These are phyloP conservation scores for Schizophyllum commune DNA, from an alignment of 1,284 basidiomycete genomes.

Conservation along the genomic window DNA sequence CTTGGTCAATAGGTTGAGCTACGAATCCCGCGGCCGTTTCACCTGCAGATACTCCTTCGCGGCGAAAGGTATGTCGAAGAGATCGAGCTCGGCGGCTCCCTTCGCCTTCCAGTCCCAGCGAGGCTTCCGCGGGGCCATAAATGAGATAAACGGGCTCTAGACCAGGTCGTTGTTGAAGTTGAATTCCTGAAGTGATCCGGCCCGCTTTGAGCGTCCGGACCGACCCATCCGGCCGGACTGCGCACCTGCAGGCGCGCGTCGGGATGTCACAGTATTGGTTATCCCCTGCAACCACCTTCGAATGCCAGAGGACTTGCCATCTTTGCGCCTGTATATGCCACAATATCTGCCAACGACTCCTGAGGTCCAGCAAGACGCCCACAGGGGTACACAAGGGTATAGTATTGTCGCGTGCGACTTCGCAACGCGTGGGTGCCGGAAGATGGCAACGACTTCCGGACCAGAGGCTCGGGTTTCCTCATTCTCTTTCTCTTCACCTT, in stretches of 20 bases:
- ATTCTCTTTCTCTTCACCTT: constrained; percentile 17
- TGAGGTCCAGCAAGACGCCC: neutral
- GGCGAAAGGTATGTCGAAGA: constrained; percentile 4
- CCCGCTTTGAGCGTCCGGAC: too few species aligned
- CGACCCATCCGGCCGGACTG: too few species aligned
- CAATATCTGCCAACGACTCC: too few species aligned
- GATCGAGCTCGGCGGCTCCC: neutral
- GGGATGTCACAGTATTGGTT: too few species aligned
- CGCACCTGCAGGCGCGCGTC: too few species aligned
- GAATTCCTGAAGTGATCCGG: too few species aligned
- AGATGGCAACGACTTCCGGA: constrained; percentile 9
- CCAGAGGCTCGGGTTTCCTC: constrained; percentile 15
- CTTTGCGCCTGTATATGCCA: too few species aligned
- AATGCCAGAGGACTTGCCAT: too few species aligned
- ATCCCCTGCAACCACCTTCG: too few species aligned
- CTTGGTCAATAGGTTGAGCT: neutral
- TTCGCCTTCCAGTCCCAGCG: constrained; percentile 5
- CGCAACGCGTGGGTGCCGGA: neutral
- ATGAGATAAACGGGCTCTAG: neutral
- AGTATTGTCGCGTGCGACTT: neutral
- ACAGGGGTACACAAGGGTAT: neutral
- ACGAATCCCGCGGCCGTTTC: neutral
- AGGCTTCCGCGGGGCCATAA: neutral
- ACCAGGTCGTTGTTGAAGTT: neutral
- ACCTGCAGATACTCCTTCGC: constrained; percentile 6